A percentile compares a stretch with the other conserved stretches of the same genome.
phyloP scores from a whole-genome alignment of 345 rosid genomes.

The Corchorus olitorius region DNA sequence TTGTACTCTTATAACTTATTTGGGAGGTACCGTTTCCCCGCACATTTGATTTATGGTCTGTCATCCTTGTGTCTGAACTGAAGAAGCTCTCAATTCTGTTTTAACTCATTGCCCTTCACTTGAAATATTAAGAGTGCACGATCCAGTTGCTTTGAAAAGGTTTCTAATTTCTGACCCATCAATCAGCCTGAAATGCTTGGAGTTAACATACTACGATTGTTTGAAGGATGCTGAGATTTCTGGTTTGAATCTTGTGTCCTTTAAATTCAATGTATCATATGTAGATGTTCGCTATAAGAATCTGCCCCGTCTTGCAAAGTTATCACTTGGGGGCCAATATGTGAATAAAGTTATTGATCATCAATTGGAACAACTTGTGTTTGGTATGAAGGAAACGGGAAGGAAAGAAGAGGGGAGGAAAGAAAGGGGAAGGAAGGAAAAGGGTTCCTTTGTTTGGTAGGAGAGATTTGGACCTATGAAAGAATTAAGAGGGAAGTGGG shows the following conservation, averaged over 20 bases:
- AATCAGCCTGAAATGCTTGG: conserved; percentile 6
- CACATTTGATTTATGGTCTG: not conserved
- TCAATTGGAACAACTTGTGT: too few relatives aligned
- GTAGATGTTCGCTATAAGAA: not conserved
- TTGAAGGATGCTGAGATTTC: not conserved
- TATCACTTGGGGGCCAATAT: not conserved
- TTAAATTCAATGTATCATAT: not conserved
- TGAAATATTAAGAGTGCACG: not conserved
- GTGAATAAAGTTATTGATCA: not conserved
- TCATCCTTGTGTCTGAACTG: conserved; percentile 6
- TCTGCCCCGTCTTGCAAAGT: conserved; percentile 3
- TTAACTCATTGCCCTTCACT: conserved; percentile 5
- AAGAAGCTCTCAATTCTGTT: conserved; percentile 1
- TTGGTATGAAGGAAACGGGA: too few relatives aligned
- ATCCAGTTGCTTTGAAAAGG: not conserved
- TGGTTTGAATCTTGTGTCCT: not conserved
- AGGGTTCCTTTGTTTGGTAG: too few relatives aligned
- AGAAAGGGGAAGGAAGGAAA: too few relatives aligned
- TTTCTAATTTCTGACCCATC: conserved; percentile 10
- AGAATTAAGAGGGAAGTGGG: too few relatives aligned
- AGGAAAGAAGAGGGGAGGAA: too few relatives aligned
- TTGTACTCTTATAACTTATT: too few relatives aligned
- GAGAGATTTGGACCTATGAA: too few relatives aligned
- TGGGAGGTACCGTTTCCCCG: not conserved
- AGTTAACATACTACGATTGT: not conserved